Evolutionary conservation across 2,329 filamentous ascomycete species (phyloP).

Genomic region (Neoscytalidium dimidiatum): DNA sequence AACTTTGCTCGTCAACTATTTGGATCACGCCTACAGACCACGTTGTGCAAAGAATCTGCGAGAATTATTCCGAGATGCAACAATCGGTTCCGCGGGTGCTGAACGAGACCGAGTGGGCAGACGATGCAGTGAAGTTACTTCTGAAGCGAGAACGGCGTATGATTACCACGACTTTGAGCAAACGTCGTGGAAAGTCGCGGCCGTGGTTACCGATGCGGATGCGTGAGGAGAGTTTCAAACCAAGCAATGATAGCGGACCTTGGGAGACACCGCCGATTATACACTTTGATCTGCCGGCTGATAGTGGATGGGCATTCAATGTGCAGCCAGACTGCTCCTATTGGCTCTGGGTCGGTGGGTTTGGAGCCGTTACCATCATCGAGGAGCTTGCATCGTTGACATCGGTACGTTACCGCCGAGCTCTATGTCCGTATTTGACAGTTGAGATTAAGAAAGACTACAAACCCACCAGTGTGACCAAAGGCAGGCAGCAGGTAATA

Average conservation of each 20-base stretch:
- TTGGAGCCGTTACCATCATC: neutral
- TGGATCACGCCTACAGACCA: neutral
- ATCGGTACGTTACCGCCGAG: neutral
- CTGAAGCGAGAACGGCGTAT: neutral
- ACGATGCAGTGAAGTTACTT: neutral
- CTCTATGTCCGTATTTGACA: neutral
- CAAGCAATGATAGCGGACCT: too few relatives aligned
- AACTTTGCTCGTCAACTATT: neutral
- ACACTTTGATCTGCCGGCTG: neutral
- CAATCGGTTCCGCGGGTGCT: neutral
- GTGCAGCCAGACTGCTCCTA: neutral
- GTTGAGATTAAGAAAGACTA: neutral
- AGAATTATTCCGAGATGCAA: neutral
- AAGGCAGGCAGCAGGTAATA: neutral
- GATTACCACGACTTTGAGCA: neutral
- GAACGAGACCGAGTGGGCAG: neutral
- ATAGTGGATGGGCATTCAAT: neutral
- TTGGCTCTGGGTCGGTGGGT: neutral
- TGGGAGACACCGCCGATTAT: neutral
- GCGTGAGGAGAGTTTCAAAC: neutral
- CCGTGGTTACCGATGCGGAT: neutral
- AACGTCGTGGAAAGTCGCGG: neutral
- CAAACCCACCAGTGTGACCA: neutral
- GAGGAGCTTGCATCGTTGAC: neutral
- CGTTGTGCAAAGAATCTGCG: neutral